Evolutionary conservation across 192 early-diverging fungal species (phyloP).

Genomic region (Rhizophagus clarus): DNA sequence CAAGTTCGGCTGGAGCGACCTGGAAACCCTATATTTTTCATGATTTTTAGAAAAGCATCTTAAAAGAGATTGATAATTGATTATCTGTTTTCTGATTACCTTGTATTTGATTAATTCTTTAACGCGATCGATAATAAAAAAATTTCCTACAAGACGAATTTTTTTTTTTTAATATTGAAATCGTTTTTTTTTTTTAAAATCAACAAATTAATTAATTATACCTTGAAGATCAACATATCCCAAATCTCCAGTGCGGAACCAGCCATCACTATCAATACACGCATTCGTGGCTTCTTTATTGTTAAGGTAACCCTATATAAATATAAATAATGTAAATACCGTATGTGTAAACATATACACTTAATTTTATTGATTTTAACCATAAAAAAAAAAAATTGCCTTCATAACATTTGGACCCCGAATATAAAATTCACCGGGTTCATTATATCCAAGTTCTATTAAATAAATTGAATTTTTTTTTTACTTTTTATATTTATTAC

Average conservation of each 20-base stretch:
- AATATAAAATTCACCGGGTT: constrained; percentile 84
- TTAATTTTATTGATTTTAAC: no score
- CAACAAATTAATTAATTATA: constrained; percentile 36
- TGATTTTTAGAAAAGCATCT: no score
- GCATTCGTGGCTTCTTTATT: constrained; percentile 73
- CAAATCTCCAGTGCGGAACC: constrained; percentile 85
- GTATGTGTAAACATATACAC: no score
- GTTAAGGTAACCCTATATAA: constrained; percentile 70
- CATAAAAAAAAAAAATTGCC: constrained; percentile 38
- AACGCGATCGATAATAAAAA: constrained; percentile 74
- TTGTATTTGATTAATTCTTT: constrained; percentile 97
- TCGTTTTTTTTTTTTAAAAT: no score
- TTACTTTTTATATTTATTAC: not conserved
- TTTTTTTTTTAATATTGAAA: not conserved
- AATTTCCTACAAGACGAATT: constrained; percentile 35
- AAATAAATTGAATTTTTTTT: not conserved
- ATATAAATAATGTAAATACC: constrained; percentile 35
- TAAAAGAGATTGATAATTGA: not conserved
- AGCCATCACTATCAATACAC: constrained; percentile 73
- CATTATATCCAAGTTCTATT: constrained; percentile 50
- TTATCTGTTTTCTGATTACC: constrained; percentile 42
- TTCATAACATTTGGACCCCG: constrained; percentile 88
- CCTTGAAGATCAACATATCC: constrained; percentile 66
- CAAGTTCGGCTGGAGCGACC: constrained; percentile 90
- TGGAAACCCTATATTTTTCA: constrained; percentile 49